phyloP scores from a whole-genome alignment of 164 flowering plant genomes.

The Nymphaea thermarum region DNA sequence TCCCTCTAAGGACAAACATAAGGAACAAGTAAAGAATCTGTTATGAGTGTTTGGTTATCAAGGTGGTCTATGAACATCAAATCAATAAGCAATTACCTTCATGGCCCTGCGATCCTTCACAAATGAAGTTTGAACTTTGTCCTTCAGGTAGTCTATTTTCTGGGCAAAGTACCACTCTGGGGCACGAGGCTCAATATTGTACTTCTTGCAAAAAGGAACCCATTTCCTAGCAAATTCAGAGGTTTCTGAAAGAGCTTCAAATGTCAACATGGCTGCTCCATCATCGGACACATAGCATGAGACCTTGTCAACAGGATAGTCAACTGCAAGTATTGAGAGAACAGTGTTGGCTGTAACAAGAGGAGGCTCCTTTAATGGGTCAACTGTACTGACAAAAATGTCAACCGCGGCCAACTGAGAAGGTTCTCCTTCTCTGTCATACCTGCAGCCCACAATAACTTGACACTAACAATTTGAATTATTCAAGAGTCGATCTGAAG shows the following conservation, averaged over 20 bases:
- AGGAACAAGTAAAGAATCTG: background rate
- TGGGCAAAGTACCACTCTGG: background rate
- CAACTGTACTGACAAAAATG: slow-evolving; percentile 42
- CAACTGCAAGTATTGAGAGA: slow-evolving; percentile 11
- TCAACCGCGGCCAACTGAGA: slow-evolving; percentile 17
- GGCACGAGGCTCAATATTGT: slow-evolving; percentile 1
- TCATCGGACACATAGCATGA: slow-evolving; percentile 12
- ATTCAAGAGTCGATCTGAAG: background rate
- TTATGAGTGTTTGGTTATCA: too few relatives aligned
- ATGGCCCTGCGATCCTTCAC: slow-evolving; percentile 47
- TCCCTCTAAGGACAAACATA: slow-evolving; percentile 27
- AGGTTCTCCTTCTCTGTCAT: slow-evolving; percentile 46
- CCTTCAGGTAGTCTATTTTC: slow-evolving; percentile 2
- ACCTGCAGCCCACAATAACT: slow-evolving; percentile 19
- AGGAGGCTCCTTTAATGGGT: slow-evolving; percentile 32
- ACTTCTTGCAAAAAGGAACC: slow-evolving; percentile 55
- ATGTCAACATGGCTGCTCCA: slow-evolving; percentile 7
- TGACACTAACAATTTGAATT: background rate
- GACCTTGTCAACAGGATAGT: slow-evolving; percentile 56
- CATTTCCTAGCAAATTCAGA: slow-evolving; percentile 26
- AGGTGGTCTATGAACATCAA: background rate
- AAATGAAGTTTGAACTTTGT: slow-evolving; percentile 47
- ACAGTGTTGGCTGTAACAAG: slow-evolving; percentile 13
- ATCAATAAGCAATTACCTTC: slow-evolving; percentile 25
- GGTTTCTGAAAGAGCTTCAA: slow-evolving; percentile 12